phyloP scores from a whole-genome alignment of 2,329 filamentous ascomycete species.

The Fusarium ambrosium region DNA sequence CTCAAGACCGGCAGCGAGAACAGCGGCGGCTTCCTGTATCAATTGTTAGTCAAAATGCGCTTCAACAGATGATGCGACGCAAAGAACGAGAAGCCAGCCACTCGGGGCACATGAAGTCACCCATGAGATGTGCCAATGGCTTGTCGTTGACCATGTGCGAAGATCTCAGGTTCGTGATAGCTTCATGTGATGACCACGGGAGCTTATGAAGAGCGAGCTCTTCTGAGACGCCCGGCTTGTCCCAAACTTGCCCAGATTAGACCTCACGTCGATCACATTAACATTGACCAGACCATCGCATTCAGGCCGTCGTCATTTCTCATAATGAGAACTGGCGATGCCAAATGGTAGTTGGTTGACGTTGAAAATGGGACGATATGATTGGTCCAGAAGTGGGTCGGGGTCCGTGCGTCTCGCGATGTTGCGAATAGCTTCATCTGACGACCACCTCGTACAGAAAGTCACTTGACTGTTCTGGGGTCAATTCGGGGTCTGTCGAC shows the following conservation, averaged over 20 bases:
- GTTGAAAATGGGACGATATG: background rate
- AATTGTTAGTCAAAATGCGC: slow-evolving; percentile 43
- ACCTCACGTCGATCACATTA: too few relatives aligned
- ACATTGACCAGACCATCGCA: too few relatives aligned
- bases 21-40: slow-evolving; percentile 72
- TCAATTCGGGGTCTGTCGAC: background rate
- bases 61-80: too few relatives aligned
- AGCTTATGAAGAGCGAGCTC: too few relatives aligned
- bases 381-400: background rate
- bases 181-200: too few relatives aligned
- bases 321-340: background rate
- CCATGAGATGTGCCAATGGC: background rate
- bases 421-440: background rate
- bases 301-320: too few relatives aligned
- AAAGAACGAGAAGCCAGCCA: background rate
- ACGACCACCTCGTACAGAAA: background rate
- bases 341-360: background rate
- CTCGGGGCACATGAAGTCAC: slow-evolving; percentile 8
- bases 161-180: too few relatives aligned
- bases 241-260: too few relatives aligned
- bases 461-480: background rate
- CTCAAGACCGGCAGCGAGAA: slow-evolving; percentile 85
- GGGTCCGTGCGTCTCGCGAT: background rate
- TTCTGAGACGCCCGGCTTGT: too few relatives aligned
- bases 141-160: too few relatives aligned